Evolutionary conservation across 2,329 filamentous ascomycete genomes (phyloP).

Genomic region (Ascochyta viciae-villosae): DNA sequence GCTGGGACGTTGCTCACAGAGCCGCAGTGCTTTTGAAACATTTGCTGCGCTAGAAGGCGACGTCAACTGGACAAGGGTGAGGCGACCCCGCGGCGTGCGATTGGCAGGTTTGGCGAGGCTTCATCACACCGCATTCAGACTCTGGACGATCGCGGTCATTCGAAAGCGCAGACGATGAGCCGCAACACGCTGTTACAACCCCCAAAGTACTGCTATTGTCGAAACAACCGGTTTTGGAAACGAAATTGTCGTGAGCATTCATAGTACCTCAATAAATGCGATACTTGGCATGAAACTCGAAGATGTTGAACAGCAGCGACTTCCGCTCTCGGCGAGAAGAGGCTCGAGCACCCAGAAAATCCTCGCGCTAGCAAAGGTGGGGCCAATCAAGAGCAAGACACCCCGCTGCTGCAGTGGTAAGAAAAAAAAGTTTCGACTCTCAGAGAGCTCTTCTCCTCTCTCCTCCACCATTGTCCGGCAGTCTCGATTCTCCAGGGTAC

Average conservation of each 20-base stretch:
- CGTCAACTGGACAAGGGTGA: constrained; percentile 6
- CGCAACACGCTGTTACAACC: background rate
- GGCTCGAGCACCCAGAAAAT: background rate
- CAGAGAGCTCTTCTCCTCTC: constrained; percentile 24
- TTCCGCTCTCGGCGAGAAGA: constrained; percentile 9
- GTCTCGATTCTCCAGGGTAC: constrained; percentile 41
- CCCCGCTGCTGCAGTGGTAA: constrained; percentile 17
- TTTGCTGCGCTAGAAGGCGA: background rate
- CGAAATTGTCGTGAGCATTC: too few species aligned
- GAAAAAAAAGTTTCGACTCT: constrained; percentile 11
- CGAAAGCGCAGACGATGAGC: background rate
- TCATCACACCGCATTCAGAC: constrained; percentile 15
- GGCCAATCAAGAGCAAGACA: constrained; percentile 2
- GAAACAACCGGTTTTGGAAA: too few species aligned
- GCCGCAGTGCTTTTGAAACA: too few species aligned
- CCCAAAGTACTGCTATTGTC: background rate
- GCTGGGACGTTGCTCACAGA: too few species aligned
- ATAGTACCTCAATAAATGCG: too few species aligned
- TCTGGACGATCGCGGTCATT: constrained; percentile 5
- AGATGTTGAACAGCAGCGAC: constrained; percentile 8
- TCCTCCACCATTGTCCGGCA: constrained; percentile 39
- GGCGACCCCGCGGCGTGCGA: constrained; percentile 18
- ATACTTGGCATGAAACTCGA: too few species aligned
- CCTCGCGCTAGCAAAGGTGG: constrained; percentile 1
- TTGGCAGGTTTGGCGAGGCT: constrained; percentile 31